These are phyloP conservation scores for Diplogelasinospora grovesii DNA, from an alignment of 495 filamentous ascomycete species.

Conservation along the genomic window DNA sequence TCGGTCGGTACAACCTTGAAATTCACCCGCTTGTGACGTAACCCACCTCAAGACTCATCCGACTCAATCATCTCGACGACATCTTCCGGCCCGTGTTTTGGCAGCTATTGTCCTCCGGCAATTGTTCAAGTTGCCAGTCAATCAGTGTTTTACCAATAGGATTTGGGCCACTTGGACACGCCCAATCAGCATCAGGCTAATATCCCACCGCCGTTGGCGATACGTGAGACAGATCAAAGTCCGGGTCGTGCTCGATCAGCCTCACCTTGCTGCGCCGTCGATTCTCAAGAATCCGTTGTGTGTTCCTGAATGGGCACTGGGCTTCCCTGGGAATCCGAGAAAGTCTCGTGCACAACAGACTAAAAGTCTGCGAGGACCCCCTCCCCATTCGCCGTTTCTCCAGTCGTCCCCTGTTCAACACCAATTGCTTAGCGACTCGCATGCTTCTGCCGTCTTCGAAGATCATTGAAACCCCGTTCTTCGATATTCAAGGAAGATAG, in stretches of 20 bases:
- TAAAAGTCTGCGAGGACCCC: constrained; percentile 1
- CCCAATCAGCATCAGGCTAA: constrained; percentile 17
- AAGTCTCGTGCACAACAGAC: constrained; percentile 1
- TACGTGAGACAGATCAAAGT: constrained; percentile 16
- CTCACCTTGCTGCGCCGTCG: constrained; percentile 15
- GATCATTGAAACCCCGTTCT: no score
- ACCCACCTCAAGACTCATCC: constrained; percentile 11
- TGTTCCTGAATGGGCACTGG: constrained; percentile 13
- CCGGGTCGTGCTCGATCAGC: constrained; percentile 19
- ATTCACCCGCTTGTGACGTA: constrained; percentile 16
- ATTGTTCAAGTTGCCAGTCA: background rate
- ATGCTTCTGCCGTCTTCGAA: no score
- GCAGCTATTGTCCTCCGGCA: background rate
- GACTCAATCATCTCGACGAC: no score
- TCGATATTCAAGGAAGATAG: no score
- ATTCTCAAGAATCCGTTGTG: constrained; percentile 12
- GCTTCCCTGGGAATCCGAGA: constrained; percentile 7
- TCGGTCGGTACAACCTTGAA: constrained; percentile 3
- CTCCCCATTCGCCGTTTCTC: background rate
- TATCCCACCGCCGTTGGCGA: constrained; percentile 11
- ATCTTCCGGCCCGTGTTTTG: constrained; percentile 8
- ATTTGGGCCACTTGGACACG: background rate
- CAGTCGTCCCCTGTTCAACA: background rate
- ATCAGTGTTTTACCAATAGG: constrained; percentile 2
- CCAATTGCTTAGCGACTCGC: no score